Evolutionary conservation across 768 basidiomycete genomes (phyloP), one percentile per base, ranked within the genome.

Genomic region (Phlebiopsis flavidoalba): DNA sequence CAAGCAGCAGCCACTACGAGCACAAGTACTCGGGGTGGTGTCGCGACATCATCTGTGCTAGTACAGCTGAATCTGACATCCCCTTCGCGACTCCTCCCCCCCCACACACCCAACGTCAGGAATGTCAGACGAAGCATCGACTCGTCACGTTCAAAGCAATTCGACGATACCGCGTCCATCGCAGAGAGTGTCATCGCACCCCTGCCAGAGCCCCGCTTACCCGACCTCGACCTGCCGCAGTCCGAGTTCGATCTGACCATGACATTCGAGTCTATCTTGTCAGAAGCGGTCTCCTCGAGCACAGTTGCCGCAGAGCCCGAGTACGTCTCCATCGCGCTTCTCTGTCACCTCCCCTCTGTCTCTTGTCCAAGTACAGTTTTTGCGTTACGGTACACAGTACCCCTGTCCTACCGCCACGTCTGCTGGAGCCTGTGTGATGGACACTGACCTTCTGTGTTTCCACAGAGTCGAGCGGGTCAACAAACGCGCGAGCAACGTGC

Each of bases 401-500:
- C 33, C 61, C 36, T 48, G 51, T 59, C 53, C 60, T 26, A 36
- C 22, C 26, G n/a, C 50, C 57, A 50, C 36, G 31, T 52, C 58
- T 52, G 1, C 12, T 11, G 21, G 48, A 17, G 40, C 40, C 3
- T 17, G 40, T 37, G 48, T 61, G 49, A 53, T 58, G 53, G 59
- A 54, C 53, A 14, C 17, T 53, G 26, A 51, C 50, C 22, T 51
- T 51, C 53, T 31, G 35, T 45, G 17, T 57, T 35, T 53, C 12
- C 22, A 45, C 48, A 63, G 62, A 57, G 49, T 65, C 37, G 61
- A 76, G 63, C 73, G 71, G 60, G 71, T 81, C 64, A 77, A 88
- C 70, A 91, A 91, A 74, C 84, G 90, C 63, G 85, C 84, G 46
- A 88, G 86, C 66, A 91, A 88, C 72, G 87, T 92, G 60, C 71